These are phyloP conservation scores for Ostreobium quekettii DNA, from an alignment of 139 green algal species.

Conservation along the genomic window DNA sequence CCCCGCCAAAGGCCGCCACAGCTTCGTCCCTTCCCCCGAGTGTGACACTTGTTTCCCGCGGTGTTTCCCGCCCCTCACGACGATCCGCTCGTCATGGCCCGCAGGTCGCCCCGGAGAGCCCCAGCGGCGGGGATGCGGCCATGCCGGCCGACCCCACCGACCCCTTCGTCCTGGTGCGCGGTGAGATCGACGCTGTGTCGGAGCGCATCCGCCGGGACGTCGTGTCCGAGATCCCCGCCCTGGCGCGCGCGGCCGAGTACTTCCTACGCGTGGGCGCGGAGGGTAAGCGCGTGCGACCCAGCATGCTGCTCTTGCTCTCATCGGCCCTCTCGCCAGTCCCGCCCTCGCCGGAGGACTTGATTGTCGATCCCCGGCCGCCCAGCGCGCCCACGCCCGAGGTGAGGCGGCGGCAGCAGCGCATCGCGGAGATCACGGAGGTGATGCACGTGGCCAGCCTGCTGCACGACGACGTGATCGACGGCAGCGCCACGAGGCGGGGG, in stretches of 20 bases:
- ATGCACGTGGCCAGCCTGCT: conserved; percentile 91
- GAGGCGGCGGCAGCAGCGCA: conserved; percentile 78
- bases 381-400: conserved; percentile 42
- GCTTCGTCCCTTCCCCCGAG: too few species aligned
- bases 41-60: too few species aligned
- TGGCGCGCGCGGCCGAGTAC: conserved; percentile 74
- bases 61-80: too few species aligned
- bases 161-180: conserved; percentile 58
- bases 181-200: conserved; percentile 69
- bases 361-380: conserved; percentile 51
- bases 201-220: conserved; percentile 69
- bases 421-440: conserved; percentile 95
- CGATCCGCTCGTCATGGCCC: too few species aligned
- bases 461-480: conserved; percentile 97
- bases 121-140: too few species aligned
- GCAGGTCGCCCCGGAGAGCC: too few species aligned
- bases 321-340: conserved; percentile 50
- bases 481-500: conserved; percentile 72
- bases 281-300: conserved; percentile 86
- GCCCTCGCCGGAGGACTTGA: conserved; percentile 29
- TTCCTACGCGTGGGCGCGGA: conserved; percentile 79
- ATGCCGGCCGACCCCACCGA: conserved; percentile 37
- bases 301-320: conserved; percentile 79
- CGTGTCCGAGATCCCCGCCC: conserved; percentile 67
- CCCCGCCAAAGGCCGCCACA: too few species aligned